A percentile compares a stretch with the other conserved stretches of the same genome.
Conservation (phyloP, 805 yeast genomes). For the Brettanomyces naardenensis region DNA sequence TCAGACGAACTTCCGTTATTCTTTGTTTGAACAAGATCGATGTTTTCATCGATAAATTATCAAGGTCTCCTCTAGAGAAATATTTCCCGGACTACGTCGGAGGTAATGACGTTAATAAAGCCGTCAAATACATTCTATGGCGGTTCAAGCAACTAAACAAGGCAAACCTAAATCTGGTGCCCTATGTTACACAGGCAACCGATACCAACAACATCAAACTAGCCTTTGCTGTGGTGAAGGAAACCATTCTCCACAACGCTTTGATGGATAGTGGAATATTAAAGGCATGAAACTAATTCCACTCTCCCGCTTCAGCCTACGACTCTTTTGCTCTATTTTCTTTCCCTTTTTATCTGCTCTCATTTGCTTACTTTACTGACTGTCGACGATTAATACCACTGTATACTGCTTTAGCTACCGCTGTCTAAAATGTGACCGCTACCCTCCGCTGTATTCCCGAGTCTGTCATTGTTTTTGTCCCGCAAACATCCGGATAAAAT, state of each 20-base stretch:
- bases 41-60: constrained; percentile 78
- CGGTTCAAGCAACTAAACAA: constrained; percentile 80
- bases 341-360: too few species aligned
- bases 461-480: too few species aligned
- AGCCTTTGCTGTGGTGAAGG: constrained; percentile 59
- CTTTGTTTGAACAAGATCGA: constrained; percentile 86
- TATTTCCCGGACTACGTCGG: constrained; percentile 90
- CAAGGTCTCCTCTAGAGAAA: constrained; percentile 70
- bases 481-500: too few species aligned
- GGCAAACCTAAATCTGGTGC: constrained; percentile 73
- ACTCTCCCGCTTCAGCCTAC: too few species aligned
- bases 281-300: constrained; percentile 13
- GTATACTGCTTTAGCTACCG: too few species aligned
- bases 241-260: constrained; percentile 48
- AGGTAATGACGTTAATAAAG: constrained; percentile 82
- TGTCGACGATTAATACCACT: too few species aligned
- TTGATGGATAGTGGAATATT: constrained; percentile 49
- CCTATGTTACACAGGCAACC: constrained; percentile 92
- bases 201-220: constrained; percentile 83
- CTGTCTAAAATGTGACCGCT: too few species aligned
- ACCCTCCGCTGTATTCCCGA: too few species aligned
- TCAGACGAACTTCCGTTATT: constrained; percentile 77
- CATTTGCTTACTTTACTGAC: too few species aligned
- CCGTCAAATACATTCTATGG: constrained; percentile 88
- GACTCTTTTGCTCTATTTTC: too few species aligned